These are phyloP conservation scores for Saxophila tyrrhenica DNA, from an alignment of 495 filamentous ascomycete genomes.

Conservation along the genomic window DNA sequence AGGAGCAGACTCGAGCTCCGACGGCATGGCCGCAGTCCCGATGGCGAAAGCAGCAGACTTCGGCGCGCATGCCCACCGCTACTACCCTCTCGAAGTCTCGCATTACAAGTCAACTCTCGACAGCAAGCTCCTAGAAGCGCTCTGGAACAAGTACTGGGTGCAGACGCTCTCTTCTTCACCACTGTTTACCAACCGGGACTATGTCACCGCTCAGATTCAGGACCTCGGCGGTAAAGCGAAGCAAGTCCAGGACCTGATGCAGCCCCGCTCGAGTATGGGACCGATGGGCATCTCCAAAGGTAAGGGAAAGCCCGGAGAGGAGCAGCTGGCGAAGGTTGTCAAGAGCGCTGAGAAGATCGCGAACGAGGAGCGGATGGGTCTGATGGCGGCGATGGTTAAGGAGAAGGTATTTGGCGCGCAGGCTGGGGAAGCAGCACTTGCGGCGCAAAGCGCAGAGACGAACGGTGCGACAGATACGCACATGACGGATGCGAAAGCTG, in stretches of 20 bases:
- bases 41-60: conserved; percentile 90
- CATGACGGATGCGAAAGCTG: conserved; percentile 18
- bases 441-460: neutral
- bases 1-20: conserved; percentile 29
- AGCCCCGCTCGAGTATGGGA: conserved; percentile 11
- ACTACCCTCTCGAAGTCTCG: conserved; percentile 82
- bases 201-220: conserved; percentile 79
- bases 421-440: neutral
- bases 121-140: conserved; percentile 64
- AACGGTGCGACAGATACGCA: conserved; percentile 15
- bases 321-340: conserved; percentile 67
- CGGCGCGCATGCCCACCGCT: conserved; percentile 77
- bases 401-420: conserved; percentile 55
- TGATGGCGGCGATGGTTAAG: conserved; percentile 75
- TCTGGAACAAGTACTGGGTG: conserved; percentile 99
- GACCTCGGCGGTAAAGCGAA: conserved; percentile 72
- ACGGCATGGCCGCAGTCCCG: conserved; percentile 67
- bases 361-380: conserved; percentile 73
- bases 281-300: conserved; percentile 8
- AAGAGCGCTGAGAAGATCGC: conserved; percentile 70
- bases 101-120: conserved; percentile 92
- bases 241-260: conserved; percentile 22
- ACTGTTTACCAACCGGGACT: conserved; percentile 86
- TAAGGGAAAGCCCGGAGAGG: conserved; percentile 32
- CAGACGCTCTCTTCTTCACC: conserved; percentile 93